Conservation (phyloP, 108 stramenopile genomes). For the Cylindrotheca closterium region DNA sequence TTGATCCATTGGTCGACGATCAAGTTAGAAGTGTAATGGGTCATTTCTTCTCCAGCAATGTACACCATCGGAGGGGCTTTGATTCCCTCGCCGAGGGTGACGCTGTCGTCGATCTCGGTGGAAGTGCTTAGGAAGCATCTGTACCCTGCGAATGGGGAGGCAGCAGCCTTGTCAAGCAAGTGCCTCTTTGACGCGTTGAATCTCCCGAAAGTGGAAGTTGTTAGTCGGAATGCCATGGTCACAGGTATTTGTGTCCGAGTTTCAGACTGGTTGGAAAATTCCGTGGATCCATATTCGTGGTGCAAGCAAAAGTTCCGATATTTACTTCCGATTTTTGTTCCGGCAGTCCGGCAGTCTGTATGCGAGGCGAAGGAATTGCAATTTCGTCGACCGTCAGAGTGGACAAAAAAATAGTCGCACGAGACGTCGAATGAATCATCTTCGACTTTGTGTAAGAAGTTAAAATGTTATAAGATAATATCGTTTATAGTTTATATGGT, state of each 20-base stretch:
- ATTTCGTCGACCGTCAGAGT: too few species aligned
- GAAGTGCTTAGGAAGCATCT: slow-evolving; percentile 29
- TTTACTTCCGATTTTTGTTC: too few species aligned
- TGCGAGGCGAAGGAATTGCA: too few species aligned
- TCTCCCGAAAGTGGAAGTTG: slow-evolving; percentile 8
- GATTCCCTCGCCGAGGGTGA: slow-evolving; percentile 49
- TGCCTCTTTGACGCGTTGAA: slow-evolving; percentile 13
- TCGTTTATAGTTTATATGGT: too few species aligned
- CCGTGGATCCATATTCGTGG: too few species aligned
- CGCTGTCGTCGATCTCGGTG: slow-evolving; percentile 15
- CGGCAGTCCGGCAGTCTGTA: too few species aligned
- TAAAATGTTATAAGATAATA: too few species aligned
- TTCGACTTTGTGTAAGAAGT: too few species aligned
- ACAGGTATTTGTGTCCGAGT: not conserved
- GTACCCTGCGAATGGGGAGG: slow-evolving; percentile 15
- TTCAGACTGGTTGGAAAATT: not conserved
- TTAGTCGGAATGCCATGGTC: slow-evolving; percentile 33
- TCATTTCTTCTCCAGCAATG: slow-evolving; percentile 97
- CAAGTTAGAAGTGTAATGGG: slow-evolving; percentile 88
- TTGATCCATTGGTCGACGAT: slow-evolving; percentile 91
- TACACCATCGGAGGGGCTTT: slow-evolving; percentile 92
- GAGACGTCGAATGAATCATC: too few species aligned
- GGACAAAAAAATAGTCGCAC: too few species aligned
- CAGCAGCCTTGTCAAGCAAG: slow-evolving; percentile 23
- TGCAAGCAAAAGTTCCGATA: too few species aligned